These are phyloP conservation scores for Myrica gale DNA, from an alignment of 306 rosid species.

Conservation along the genomic window DNA sequence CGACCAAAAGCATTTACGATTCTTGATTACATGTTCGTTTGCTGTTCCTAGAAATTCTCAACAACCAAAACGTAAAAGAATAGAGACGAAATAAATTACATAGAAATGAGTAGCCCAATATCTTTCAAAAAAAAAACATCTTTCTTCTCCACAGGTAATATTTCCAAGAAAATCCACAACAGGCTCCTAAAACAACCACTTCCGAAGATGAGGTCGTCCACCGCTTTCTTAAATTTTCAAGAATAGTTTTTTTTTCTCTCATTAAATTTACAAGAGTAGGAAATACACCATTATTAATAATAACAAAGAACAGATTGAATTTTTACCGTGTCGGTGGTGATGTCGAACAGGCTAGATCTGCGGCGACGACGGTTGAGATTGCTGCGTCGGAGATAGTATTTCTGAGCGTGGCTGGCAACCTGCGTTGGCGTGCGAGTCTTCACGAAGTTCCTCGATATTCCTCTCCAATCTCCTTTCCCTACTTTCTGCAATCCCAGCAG, in stretches of 20 bases:
- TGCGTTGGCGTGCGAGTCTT: conserved; percentile 18
- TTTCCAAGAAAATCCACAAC: no score
- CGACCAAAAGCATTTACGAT: background rate
- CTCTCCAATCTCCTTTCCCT: conserved; percentile 72
- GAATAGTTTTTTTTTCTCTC: no score
- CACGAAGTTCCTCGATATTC: conserved; percentile 47
- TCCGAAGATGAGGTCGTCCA: no score
- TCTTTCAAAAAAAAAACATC: background rate
- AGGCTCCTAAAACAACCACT: no score
- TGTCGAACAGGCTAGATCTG: no score
- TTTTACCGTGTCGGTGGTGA: no score
- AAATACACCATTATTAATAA: no score
- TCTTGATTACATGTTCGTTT: background rate
- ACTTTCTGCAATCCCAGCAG: conserved; percentile 41
- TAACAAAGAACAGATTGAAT: no score
- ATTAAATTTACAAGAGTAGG: no score
- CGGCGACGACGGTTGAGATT: conserved; percentile 3
- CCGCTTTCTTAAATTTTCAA: no score
- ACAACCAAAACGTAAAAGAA: conserved; percentile 1
- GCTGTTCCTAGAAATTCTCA: background rate
- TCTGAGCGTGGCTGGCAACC: background rate
- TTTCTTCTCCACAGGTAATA: no score
- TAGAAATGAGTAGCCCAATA: no score
- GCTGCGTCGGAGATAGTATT: background rate
- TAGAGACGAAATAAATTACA: background rate